phyloP scores from a whole-genome alignment of 441 rosid genomes.

The Croton setiger region DNA sequence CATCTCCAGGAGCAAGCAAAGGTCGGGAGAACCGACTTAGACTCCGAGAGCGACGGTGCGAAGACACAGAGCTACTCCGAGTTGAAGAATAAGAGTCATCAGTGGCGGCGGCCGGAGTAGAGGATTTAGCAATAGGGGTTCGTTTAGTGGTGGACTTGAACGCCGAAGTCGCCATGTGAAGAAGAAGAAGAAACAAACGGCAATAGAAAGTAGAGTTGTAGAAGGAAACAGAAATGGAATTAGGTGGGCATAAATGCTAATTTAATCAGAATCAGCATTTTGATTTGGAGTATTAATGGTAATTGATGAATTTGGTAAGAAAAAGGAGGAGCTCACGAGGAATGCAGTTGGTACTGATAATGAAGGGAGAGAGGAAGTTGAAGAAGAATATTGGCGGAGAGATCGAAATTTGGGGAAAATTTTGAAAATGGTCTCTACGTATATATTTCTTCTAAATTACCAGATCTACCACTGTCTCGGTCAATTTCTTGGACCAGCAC shows the following conservation, averaged over 20 bases:
- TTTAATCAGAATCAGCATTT: background rate
- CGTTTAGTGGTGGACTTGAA: conserved; percentile 66
- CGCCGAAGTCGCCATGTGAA: conserved; percentile 71
- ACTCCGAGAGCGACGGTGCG: conserved; percentile 76
- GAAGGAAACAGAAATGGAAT: background rate
- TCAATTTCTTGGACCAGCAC: too few species aligned
- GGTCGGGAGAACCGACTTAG: conserved; percentile 82
- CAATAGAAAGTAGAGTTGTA: background rate
- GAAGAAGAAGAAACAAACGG: background rate
- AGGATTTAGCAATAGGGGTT: conserved; percentile 38
- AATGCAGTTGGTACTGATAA: background rate
- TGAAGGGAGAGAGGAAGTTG: background rate
- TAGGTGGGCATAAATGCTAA: background rate
- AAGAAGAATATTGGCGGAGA: conserved; percentile 44
- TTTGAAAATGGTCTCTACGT: conserved; percentile 19
- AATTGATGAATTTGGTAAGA: background rate
- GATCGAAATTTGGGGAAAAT: conserved; percentile 28
- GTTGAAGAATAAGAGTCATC: conserved; percentile 45
- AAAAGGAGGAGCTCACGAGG: background rate
- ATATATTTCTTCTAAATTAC: background rate
- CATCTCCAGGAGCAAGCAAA: conserved; percentile 24
- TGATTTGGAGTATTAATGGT: background rate
- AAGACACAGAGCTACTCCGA: conserved; percentile 34
- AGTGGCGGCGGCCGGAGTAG: conserved; percentile 21
- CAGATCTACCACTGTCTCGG: conserved; percentile 1